phyloP scores from a whole-genome alignment of 331 rosid species.

The Malus hybrid region DNA sequence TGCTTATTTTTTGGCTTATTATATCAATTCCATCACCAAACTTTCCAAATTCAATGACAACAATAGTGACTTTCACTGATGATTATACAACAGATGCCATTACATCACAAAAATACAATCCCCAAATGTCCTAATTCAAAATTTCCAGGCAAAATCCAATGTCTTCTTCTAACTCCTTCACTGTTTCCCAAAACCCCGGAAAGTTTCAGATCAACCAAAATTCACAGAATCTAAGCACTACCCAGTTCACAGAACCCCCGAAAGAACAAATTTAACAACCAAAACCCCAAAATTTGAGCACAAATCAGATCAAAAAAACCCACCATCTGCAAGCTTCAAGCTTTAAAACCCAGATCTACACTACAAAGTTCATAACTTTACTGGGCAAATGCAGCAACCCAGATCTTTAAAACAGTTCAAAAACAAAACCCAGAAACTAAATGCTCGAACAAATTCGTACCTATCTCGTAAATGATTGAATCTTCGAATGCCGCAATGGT shows the following conservation, averaged over 20 bases:
- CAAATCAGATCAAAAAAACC: constrained; percentile 14
- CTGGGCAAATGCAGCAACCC: constrained; percentile 24
- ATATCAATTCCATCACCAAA: constrained; percentile 19
- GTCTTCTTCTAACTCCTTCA: not conserved
- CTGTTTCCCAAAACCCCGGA: not conserved
- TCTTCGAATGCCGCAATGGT: constrained; percentile 13
- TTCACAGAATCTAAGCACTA: constrained; percentile 7
- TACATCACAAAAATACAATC: constrained; percentile 20
- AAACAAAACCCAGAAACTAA: constrained; percentile 12
- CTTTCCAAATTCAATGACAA: constrained; percentile 3
- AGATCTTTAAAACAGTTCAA: constrained; percentile 2
- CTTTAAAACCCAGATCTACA: not conserved
- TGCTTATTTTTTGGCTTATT: not conserved
- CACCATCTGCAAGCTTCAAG: not conserved
- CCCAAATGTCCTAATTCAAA: constrained; percentile 13
- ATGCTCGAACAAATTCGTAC: constrained; percentile 16
- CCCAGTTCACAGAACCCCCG: constrained; percentile 21
- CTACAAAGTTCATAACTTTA: not conserved
- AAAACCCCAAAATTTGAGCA: constrained; percentile 4
- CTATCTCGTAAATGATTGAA: constrained; percentile 15
- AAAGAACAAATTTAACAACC: not conserved
- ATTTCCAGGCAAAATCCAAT: not conserved
- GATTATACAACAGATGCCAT: constrained; percentile 3
- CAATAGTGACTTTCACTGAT: constrained; percentile 9
- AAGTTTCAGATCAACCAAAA: constrained; percentile 6